Base-by-base conservation (phyloP, 495 filamentous ascomycete genomes). In the Oidiodendron maius region DNA sequence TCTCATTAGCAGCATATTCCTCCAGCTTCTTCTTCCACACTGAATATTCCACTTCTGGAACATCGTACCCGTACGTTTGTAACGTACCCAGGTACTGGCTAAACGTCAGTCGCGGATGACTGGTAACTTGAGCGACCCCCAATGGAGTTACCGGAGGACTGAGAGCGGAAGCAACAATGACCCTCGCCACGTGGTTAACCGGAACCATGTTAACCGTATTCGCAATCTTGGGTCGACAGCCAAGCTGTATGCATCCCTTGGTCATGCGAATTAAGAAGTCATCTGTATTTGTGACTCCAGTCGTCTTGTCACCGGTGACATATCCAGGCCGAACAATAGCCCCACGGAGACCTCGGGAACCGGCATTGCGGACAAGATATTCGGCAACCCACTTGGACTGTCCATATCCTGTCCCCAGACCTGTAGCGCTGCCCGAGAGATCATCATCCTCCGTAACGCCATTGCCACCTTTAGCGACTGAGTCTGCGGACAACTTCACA, bases 141-240 rank as follows among this genome's bases (percentile, higher is more conserved):
- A 82, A 67, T 0, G 73, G 71, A 2, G 71, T 6, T 25, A 46
- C 47, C 0, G 55, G 50, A 15, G 55, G 55, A 17, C 36, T 46
- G n/a, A 58, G 22, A 10, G 82, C 77, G 28, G 77, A 68, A 1
- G 89, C 87, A 20, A 89, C 81, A 18, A 95, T 83, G 13, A 94
- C 76, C 6, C 81, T 72, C 0, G 85, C 80, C 41, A 96, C 91
- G 58, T 93, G 86, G 57, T 83, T 78, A 21, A 96, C 90, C 0
- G 93, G 93, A 3, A 95, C 89, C 61, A 81, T 80, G 67, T 98
- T 98, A 60, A 96, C 80, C 0, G 87, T 91, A 67, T 96, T 98
- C 65, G 71, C 60, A 53, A 98, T 90, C 49, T 77, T 72, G 0
- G 93, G 93, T 1, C 84, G 78, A 21, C 73, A 67, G 0, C 64